These are phyloP conservation scores for Claviceps sorghi DNA, from an alignment of 2,329 filamentous ascomycete genomes.

Conservation along the genomic window DNA sequence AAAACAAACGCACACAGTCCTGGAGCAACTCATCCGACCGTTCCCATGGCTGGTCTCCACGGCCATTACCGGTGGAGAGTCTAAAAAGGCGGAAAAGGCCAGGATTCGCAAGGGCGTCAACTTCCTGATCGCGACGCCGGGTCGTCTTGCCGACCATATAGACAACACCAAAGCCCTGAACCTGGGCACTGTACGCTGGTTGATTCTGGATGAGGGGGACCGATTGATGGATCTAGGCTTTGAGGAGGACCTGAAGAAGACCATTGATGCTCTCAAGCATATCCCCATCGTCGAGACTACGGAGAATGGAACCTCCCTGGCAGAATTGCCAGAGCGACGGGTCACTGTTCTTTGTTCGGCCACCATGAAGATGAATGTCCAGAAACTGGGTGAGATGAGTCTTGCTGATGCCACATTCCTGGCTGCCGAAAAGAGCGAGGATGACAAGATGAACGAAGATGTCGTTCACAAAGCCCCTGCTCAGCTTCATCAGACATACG, in stretches of 20 bases:
- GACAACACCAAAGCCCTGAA: slow-evolving; percentile 83
- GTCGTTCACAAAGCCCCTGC: slow-evolving; percentile 64
- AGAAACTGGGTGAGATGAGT: slow-evolving; percentile 86
- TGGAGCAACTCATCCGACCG: slow-evolving; percentile 75
- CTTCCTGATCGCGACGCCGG: slow-evolving; percentile 88
- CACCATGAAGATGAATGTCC: slow-evolving; percentile 95
- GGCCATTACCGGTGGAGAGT: slow-evolving; percentile 58
- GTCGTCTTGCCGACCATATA: slow-evolving; percentile 78
- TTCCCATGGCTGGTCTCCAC: slow-evolving; percentile 91
- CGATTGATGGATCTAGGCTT: slow-evolving; percentile 97
- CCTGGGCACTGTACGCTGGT: slow-evolving; percentile 78
- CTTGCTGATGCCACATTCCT: slow-evolving; percentile 85
- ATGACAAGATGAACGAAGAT: slow-evolving; percentile 30
- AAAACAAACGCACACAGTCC: slow-evolving; percentile 78
- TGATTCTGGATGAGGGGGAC: slow-evolving; percentile 91
- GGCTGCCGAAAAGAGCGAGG: slow-evolving; percentile 44
- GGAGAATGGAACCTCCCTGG: slow-evolving; percentile 41
- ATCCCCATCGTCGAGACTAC: slow-evolving; percentile 44
- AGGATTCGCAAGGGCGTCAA: slow-evolving; percentile 86
- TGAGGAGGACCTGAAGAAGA: slow-evolving; percentile 80
- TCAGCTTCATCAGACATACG: slow-evolving; percentile 85
- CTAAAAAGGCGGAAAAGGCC: slow-evolving; percentile 75
- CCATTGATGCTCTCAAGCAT: slow-evolving; percentile 64
- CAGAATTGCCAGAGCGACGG: slow-evolving; percentile 57
- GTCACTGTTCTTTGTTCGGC: slow-evolving; percentile 89